These are phyloP conservation scores for Malus domestica DNA, from an alignment of 306 rosid species.

Conservation along the genomic window DNA sequence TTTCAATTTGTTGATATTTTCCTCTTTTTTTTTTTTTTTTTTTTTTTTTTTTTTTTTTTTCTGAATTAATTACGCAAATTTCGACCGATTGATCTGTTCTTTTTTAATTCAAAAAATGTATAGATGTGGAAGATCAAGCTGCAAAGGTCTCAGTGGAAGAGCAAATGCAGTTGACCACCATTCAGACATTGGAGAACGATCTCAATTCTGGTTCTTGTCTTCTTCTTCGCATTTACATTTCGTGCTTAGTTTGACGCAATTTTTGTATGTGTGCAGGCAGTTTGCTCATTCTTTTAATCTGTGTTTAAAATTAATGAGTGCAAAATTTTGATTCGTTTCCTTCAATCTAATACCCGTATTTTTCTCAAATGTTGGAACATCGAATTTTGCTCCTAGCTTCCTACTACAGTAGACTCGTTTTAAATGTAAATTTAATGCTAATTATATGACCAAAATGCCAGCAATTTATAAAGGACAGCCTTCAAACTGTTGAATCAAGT, in stretches of 20 bases:
- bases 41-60: too few relatives aligned
- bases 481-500: background rate
- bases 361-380: too few relatives aligned
- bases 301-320: too few relatives aligned
- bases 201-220: slow-evolving; percentile 45
- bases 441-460: background rate
- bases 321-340: background rate
- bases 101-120: slow-evolving; percentile 3
- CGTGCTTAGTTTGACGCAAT: background rate
- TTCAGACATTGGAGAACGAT: slow-evolving; percentile 56
- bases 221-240: background rate
- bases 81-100: background rate
- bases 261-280: too few relatives aligned
- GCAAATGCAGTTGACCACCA: slow-evolving; percentile 54
- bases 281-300: too few relatives aligned
- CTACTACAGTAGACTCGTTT: background rate
- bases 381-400: background rate
- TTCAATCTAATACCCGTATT: background rate
- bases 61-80: background rate
- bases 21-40: too few relatives aligned
- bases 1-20: background rate
- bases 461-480: background rate
- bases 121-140: slow-evolving; percentile 83
- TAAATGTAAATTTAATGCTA: background rate
- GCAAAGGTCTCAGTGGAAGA: slow-evolving; percentile 77